Evolutionary conservation across 345 rosid genomes (phyloP), one percentile per base, ranked within the genome.

Genomic region (Euphorbia lathyris): DNA sequence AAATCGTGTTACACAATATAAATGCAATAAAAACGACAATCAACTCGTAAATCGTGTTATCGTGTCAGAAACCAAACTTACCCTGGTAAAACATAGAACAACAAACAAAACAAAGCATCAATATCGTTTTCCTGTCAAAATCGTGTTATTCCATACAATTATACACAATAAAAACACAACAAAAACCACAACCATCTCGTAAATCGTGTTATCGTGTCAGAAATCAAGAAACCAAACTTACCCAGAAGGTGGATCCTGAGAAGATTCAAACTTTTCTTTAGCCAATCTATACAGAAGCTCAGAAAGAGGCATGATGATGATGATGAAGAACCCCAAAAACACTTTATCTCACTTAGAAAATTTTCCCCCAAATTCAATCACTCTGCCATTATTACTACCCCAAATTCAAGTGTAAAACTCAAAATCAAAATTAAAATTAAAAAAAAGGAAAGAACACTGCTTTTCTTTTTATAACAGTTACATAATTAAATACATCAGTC

Each of bases 271-370:
- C 81, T 82, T 81, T 67, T 80, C 84, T 51, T 78, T 74, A 9
- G 84, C 45, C 82, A 80, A 72, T 71, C 84, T 81, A 65, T 86
- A 77, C 25, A 93, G 2, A 12, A 76, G 86, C 92, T 93, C 97
- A 76, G 82, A 91, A 73, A 89, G 73, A 81, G 98, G 96, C 98
- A 93, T 91, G 85, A 57, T 75, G 61, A 67, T 51, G 53, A 29
- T 34, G 38, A 34, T 34, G 38, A 34, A 34, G n/a, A n/a, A n/a
- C n/a, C 32, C 66, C 16, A 42, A 40, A 58, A 68, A 36, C 62
- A n/a, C 63, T 70, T 66, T 63, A 0, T 65, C 66, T 29, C 30
- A 0, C 58, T 76, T 47, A 70, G 61, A 72, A 79, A 67, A n/a
- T n/a, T n/a, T n/a, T 19, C 53, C 42, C 60, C 63, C 73, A 63